Evolutionary conservation across 371 early-diverging fungal species (phyloP).

Genomic region (Mucor racemosus): DNA sequence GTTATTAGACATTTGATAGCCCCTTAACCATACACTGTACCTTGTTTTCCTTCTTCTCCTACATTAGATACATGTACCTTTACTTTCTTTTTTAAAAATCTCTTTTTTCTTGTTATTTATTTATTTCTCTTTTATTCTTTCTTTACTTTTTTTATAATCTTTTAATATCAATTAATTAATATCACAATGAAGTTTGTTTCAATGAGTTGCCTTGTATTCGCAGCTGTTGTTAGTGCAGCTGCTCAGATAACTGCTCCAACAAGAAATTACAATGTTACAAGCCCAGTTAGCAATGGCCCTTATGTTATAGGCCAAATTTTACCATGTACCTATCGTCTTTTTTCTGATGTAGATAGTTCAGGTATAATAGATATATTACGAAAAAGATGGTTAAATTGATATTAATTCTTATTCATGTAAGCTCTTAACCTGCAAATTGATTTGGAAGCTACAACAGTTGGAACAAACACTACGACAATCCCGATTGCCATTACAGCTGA

Average conservation of each 20-base stretch:
- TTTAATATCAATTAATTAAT: not conserved
- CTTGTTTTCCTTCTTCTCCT: slow-evolving; percentile 1
- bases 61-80: not conserved
- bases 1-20: not conserved
- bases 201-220: slow-evolving; percentile 1
- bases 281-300: slow-evolving; percentile 41
- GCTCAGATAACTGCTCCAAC: slow-evolving; percentile 50
- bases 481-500: slow-evolving; percentile 46
- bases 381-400: not conserved
- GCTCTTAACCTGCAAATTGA: slow-evolving; percentile 41
- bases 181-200: slow-evolving; percentile 16
- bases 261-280: slow-evolving; percentile 54
- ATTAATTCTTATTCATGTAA: not conserved
- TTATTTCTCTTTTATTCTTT: slow-evolving; percentile 3
- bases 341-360: slow-evolving; percentile 49
- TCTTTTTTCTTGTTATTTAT: not conserved
- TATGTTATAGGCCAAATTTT: slow-evolving; percentile 54
- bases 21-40: not conserved
- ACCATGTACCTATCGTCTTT: slow-evolving; percentile 53
- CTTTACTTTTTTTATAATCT: not conserved
- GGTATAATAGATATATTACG: slow-evolving; percentile 27
- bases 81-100: not conserved
- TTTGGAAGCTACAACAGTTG: slow-evolving; percentile 23
- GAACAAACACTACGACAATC: slow-evolving; percentile 26
- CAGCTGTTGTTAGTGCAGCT: slow-evolving; percentile 3